Conservation (phyloP, 176 grass and related monocot species). For the Triticum timopheevii region DNA sequence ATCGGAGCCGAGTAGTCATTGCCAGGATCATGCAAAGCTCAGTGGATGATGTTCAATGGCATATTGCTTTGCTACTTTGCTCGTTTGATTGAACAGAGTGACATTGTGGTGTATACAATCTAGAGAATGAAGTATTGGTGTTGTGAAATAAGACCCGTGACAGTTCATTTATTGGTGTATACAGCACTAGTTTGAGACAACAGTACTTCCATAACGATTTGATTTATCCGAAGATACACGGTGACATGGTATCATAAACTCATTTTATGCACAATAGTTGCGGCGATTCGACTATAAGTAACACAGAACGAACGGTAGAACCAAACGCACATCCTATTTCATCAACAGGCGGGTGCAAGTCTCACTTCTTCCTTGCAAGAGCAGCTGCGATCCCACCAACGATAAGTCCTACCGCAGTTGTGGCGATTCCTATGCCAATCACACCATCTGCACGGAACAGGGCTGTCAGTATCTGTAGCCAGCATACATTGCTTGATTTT, state of each 20-base stretch:
- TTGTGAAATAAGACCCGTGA: not conserved
- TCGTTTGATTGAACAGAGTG: not conserved
- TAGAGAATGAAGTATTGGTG: not conserved
- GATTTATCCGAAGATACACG: not conserved
- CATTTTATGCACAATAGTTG: slow-evolving; percentile 30
- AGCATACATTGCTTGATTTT: not conserved
- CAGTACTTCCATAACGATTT: not conserved
- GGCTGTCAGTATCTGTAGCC: not conserved
- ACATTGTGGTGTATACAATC: not conserved
- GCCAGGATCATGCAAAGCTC: not conserved
- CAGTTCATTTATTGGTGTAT: slow-evolving; percentile 18
- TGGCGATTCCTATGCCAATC: slow-evolving; percentile 87
- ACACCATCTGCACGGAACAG: slow-evolving; percentile 59
- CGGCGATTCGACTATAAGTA: not conserved
- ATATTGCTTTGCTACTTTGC: not conserved
- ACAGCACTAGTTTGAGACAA: not conserved
- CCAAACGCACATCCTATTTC: not conserved
- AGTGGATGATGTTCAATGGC: not conserved
- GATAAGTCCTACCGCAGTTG: slow-evolving; percentile 70
- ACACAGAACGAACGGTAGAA: not conserved
- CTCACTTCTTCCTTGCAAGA: slow-evolving; percentile 66
- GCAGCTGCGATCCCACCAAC: slow-evolving; percentile 82
- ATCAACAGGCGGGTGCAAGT: not conserved
- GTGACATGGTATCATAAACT: not conserved
- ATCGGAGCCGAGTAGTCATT: slow-evolving; percentile 52